Evolutionary conservation across 2,329 filamentous ascomycete genomes (phyloP).

Genomic region (Sporothrix pseudoabietina): DNA sequence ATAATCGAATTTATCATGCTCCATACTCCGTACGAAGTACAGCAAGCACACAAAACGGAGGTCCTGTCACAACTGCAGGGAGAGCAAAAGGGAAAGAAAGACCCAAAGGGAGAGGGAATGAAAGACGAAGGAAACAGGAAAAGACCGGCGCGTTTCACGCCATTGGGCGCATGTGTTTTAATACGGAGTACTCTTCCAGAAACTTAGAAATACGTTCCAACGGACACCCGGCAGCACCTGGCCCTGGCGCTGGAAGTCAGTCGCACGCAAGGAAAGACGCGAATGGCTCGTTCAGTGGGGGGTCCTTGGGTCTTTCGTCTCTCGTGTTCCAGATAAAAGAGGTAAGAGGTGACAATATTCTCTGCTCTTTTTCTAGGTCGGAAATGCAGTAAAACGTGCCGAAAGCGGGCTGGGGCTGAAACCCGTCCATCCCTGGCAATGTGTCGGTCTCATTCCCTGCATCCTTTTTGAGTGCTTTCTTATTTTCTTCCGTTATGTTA

Average conservation of each 20-base stretch:
- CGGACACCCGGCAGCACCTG: background rate
- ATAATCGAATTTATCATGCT: background rate
- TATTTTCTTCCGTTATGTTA: background rate
- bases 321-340: background rate
- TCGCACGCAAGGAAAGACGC: background rate
- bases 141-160: conserved; percentile 3
- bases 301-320: background rate
- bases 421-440: conserved; percentile 23
- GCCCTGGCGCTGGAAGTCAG: background rate
- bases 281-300: background rate
- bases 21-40: too few relatives aligned
- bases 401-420: conserved; percentile 22
- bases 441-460: conserved; percentile 23
- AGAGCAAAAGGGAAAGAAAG: conserved; percentile 3
- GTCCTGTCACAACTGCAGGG: background rate
- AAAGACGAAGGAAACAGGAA: background rate
- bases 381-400: conserved; percentile 15
- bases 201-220: background rate
- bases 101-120: background rate
- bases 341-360: background rate
- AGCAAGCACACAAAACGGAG: background rate
- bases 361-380: background rate
- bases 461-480: background rate
- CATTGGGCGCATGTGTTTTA: background rate
- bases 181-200: background rate